Conservation (phyloP, 164 flowering plant genomes). For the Berberis thunbergii region DNA sequence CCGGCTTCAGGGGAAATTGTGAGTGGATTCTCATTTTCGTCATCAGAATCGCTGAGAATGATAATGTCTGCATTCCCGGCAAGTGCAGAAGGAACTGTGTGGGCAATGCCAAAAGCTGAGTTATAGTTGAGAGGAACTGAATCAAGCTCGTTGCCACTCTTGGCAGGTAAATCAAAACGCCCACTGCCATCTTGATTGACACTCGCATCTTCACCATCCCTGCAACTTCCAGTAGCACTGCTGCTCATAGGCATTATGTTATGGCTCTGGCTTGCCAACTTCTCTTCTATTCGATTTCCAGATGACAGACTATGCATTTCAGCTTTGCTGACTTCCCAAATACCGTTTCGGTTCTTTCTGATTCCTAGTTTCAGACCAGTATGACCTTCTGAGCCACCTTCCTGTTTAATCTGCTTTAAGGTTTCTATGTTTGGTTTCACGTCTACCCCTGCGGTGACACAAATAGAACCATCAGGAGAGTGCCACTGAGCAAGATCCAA, state of each 20-base stretch:
- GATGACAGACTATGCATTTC: conserved; percentile 42
- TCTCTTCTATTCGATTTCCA: conserved; percentile 31
- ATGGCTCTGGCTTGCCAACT: conserved; percentile 24
- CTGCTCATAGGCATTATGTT: conserved; percentile 68
- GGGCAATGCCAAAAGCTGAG: conserved; percentile 29
- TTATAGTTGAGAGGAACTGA: conserved; percentile 49
- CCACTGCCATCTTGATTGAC: conserved; percentile 78
- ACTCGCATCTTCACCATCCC: conserved; percentile 81
- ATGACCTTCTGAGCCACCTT: conserved; percentile 54
- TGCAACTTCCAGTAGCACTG: conserved; percentile 80
- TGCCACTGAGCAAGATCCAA: conserved; percentile 76
- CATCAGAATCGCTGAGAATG: conserved; percentile 94
- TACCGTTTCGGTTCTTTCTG: conserved; percentile 55
- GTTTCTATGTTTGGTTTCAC: conserved; percentile 34
- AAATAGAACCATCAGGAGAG: conserved; percentile 62
- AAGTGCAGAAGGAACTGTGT: conserved; percentile 33
- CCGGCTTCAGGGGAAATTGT: conserved; percentile 29
- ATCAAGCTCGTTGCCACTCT: conserved; percentile 64
- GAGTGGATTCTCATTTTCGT: conserved; percentile 41
- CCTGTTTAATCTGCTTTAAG: conserved; percentile 52
- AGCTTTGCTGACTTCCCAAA: conserved; percentile 83
- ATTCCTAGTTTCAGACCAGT: conserved; percentile 61
- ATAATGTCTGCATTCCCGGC: conserved; percentile 54
- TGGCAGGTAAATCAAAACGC: conserved; percentile 45
- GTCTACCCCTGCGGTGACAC: conserved; percentile 27